These are phyloP conservation scores for Emergomyces pasteurianus DNA, from an alignment of 2,329 filamentous ascomycete genomes.

Conservation along the genomic window DNA sequence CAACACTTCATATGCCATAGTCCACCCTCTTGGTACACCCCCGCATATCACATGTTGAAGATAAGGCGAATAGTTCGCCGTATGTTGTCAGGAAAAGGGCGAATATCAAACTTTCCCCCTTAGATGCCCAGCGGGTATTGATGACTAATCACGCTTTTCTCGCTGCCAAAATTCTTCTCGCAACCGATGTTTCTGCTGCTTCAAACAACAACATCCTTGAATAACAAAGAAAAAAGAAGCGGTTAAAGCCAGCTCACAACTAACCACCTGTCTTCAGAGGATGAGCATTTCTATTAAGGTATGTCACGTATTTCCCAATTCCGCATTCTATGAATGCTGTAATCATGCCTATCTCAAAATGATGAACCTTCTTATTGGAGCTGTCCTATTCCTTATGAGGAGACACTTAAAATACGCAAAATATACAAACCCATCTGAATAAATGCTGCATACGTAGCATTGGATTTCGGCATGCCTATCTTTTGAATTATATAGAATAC, in stretches of 20 bases:
- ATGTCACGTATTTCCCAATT: neutral
- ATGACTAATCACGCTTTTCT: neutral
- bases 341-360: constrained; percentile 3
- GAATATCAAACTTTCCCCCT: too few species aligned
- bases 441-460: neutral
- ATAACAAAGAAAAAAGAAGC: too few species aligned
- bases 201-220: neutral
- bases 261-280: neutral
- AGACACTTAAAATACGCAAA: constrained; percentile 14
- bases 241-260: neutral
- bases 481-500: neutral
- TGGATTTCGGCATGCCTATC: neutral
- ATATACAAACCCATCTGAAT: constrained; percentile 12
- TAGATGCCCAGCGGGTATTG: too few species aligned
- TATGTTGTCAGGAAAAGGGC: neutral
- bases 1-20: neutral
- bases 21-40: neutral
- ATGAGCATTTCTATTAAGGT: neutral
- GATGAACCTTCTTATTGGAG: constrained; percentile 23
- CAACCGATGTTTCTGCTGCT: too few species aligned
- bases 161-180: neutral
- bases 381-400: constrained; percentile 21
- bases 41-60: neutral
- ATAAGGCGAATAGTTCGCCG: too few species aligned
- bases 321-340: neutral